These are phyloP conservation scores for Guillardia theta DNA, from an alignment of 78 protist species.

Conservation along the genomic window DNA sequence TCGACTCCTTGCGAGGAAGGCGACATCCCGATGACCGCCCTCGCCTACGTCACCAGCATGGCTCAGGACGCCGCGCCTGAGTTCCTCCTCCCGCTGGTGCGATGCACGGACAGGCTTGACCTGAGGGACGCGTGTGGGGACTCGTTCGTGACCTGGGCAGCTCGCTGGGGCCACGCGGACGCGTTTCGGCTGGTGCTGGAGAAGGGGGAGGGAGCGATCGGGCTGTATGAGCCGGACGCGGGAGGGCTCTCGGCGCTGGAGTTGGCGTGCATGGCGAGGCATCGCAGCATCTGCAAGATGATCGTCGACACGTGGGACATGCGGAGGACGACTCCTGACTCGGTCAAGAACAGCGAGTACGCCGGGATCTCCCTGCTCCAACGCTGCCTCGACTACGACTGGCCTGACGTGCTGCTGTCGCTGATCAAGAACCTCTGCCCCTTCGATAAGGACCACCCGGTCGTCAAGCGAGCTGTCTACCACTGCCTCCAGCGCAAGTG, in stretches of 20 bases:
- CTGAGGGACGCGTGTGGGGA: not conserved
- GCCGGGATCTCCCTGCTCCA: not conserved
- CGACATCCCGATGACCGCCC: not conserved
- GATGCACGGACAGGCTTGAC: not conserved
- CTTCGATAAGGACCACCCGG: not conserved
- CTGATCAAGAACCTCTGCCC: not conserved
- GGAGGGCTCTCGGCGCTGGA: not conserved
- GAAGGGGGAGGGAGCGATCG: not conserved
- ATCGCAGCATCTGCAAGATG: not conserved
- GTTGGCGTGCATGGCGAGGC: not conserved
- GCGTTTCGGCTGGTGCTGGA: not conserved
- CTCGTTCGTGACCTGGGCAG: not conserved
- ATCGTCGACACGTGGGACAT: not conserved
- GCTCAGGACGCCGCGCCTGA: not conserved
- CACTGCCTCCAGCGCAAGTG: not conserved
- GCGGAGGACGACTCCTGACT: not conserved
- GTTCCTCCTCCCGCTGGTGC: not conserved
- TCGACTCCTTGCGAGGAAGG: not conserved
- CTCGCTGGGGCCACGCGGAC: constrained; percentile 10
- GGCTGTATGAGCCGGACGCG: not conserved
- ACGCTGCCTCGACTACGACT: not conserved
- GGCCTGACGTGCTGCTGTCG: not conserved
- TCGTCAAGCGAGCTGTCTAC: not conserved
- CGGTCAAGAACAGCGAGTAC: not conserved
- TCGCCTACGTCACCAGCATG: not conserved